Percentiles rank a stretch among this genome's conserved stretches.
phyloP scores from a whole-genome alignment of 768 basidiomycete genomes.

The Suillus subalutaceus region DNA sequence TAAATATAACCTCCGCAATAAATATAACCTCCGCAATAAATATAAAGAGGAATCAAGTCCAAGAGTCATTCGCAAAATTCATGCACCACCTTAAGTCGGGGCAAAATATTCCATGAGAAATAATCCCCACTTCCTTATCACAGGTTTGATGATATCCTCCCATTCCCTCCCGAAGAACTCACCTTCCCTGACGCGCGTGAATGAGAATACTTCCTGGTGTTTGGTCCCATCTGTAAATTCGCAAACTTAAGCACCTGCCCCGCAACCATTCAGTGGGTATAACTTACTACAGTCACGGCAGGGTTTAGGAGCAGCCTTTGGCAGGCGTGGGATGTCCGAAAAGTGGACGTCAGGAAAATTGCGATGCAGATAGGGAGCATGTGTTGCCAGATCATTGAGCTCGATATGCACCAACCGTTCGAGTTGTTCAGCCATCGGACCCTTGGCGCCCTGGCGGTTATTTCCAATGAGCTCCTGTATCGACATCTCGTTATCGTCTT shows the following conservation, averaged over 20 bases:
- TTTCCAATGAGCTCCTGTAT: slow-evolving; percentile 63
- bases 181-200: slow-evolving; percentile 56
- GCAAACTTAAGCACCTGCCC: slow-evolving; percentile 4
- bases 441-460: slow-evolving; percentile 60
- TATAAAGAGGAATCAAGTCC: neutral
- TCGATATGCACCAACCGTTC: slow-evolving; percentile 84
- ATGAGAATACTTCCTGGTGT: slow-evolving; percentile 83
- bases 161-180: slow-evolving; percentile 67
- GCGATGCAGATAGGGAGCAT: slow-evolving; percentile 61
- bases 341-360: slow-evolving; percentile 43
- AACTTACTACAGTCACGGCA: slow-evolving; percentile 54
- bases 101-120: slow-evolving; percentile 48
- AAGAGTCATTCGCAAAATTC: neutral
- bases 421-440: slow-evolving; percentile 68
- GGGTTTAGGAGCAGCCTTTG: slow-evolving; percentile 21
- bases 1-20: no score
- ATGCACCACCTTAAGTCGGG: slow-evolving; percentile 12
- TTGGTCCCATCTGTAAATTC: slow-evolving; percentile 47
- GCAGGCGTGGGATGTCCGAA: slow-evolving; percentile 21
- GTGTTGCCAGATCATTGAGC: slow-evolving; percentile 64
- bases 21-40: neutral
- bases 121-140: slow-evolving; percentile 76
- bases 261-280: slow-evolving; percentile 32
- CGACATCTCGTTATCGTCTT: slow-evolving; percentile 34
- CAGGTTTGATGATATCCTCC: slow-evolving; percentile 72